Evolutionary conservation across 305 asterid species (phyloP).

Genomic region (Vinca major): DNA sequence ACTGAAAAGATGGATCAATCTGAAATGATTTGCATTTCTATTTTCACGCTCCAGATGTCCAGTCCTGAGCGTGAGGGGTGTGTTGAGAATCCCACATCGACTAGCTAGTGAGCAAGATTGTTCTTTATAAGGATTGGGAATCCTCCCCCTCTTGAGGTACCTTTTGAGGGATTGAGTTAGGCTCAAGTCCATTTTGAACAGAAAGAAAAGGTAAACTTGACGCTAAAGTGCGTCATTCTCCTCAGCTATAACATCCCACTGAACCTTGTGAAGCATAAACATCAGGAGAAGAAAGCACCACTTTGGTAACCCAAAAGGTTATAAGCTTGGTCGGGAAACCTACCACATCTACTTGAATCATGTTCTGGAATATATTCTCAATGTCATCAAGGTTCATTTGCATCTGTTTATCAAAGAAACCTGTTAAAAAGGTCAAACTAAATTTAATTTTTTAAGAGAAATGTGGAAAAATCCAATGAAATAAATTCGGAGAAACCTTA

Average conservation of each 20-base stretch:
- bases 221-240: not conserved
- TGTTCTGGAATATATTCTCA: constrained; percentile 39
- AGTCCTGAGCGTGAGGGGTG: too few species aligned
- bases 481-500: constrained; percentile 45
- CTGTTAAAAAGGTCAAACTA: constrained; percentile 16
- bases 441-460: constrained; percentile 12
- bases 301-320: constrained; percentile 10
- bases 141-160: too few species aligned
- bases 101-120: too few species aligned
- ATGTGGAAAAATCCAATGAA: constrained; percentile 14
- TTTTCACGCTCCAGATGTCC: too few species aligned
- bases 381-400: constrained; percentile 56
- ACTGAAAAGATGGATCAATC: constrained; percentile 1
- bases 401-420: constrained; percentile 41
- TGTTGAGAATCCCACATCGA: too few species aligned
- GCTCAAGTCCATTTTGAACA: too few species aligned
- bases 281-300: constrained; percentile 9
- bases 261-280: not conserved
- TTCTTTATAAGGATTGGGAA: too few species aligned
- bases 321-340: constrained; percentile 17
- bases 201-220: not conserved
- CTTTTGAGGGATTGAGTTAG: too few species aligned
- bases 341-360: constrained; percentile 81
- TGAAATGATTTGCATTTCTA: not conserved
- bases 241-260: not conserved